Percentiles rank a stretch among this genome's conserved stretches.
Conservation (phyloP, 2,329 filamentous ascomycete species). For the Cladosporium halotolerans region DNA sequence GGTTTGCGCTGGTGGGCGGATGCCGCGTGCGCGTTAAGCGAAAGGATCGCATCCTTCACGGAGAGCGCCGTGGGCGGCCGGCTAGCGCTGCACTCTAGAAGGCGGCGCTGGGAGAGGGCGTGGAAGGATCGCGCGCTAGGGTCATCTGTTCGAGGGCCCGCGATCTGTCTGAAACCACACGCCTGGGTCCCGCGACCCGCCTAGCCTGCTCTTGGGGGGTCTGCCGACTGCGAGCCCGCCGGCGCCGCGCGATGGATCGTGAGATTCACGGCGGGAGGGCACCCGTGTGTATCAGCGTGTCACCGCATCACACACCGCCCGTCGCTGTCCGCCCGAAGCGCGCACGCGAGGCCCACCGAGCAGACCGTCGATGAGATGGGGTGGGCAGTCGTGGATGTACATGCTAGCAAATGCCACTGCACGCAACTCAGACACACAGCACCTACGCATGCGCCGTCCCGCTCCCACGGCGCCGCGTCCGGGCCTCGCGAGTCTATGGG, state of each 20-base stretch:
- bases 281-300: too few relatives aligned
- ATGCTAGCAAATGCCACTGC: too few relatives aligned
- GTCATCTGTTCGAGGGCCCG: conserved; percentile 6
- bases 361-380: neutral
- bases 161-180: conserved; percentile 11
- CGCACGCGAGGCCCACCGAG: too few relatives aligned
- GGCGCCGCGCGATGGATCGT: neutral
- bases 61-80: conserved; percentile 1
- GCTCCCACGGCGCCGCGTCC: neutral
- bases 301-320: too few relatives aligned
- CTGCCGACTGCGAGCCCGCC: neutral
- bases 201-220: neutral
- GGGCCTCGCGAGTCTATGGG: neutral
- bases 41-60: conserved; percentile 12
- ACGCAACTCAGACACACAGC: too few relatives aligned
- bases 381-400: neutral
- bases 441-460: too few relatives aligned
- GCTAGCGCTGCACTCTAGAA: neutral
- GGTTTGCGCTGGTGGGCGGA: neutral
- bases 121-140: conserved; percentile 10
- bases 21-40: conserved; percentile 8
- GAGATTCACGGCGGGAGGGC: neutral
- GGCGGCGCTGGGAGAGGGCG: neutral
- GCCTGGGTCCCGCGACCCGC: neutral
- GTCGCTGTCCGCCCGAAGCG: too few relatives aligned